Base-by-base conservation (phyloP, 1,284 basidiomycete species). In the Sanghuangporus baumii region DNA sequence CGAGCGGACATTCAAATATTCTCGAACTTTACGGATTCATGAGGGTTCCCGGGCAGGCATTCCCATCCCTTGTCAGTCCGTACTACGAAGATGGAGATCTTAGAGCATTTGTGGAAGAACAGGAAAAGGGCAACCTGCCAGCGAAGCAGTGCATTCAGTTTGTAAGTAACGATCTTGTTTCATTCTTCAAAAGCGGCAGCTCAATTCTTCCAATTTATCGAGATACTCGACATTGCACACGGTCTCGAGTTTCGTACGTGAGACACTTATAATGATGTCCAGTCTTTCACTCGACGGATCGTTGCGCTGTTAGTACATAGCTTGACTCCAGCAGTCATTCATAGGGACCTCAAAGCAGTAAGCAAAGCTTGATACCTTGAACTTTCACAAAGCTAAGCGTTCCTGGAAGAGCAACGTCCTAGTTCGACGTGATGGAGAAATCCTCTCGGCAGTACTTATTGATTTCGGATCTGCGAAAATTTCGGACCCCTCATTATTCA, bases 381-480 rank as follows among this genome's bases (percentile, higher is more conserved):
- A 14, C 34, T 1, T 31, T 16, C 16, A 3, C 11, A 6, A n/a
- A 11, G 2, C 7, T 11, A 23, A 18, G 12, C 38, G n/a, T 31
- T 1, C 12, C 20, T 54, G 16, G 12, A 9, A 60, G 59, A 36
- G 26, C 12, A 60, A 60, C 20, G 40, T 55, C 20, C 18, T 52
- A 14, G 23, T 60, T 14, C 16, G 20, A 26, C 18, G 11, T 2
- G 12, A 37, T 9, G 59, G 23, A 3, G 8, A 14, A 38, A 38
- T n/a, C 6, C 37, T 60, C 6, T 18, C 47, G 37, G 48, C 50
- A 2, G 37, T 52, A 8, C 20, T 60, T 8, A 38, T 16, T 6
- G 48, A 60, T 40, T 60, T 60, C 23, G 59, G 59, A 2, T 52
- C 48, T 2, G 59, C 59, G 20, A 60, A 60, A 34, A 20, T 59